phyloP scores from a whole-genome alignment of 305 asterid genomes.

The Fraxinus floribunda region DNA sequence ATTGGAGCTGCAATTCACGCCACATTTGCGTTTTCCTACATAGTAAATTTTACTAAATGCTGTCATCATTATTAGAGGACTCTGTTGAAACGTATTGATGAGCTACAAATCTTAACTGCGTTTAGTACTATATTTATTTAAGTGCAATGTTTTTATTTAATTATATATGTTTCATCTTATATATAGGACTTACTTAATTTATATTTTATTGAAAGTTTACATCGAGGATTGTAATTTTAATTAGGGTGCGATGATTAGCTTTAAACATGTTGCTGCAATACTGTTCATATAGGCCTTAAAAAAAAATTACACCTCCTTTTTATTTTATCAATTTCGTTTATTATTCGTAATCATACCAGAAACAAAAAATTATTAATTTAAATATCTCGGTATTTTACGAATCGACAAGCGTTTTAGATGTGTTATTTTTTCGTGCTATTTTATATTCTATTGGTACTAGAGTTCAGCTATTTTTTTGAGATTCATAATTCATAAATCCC shows the following conservation, averaged over 20 bases:
- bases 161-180: neutral
- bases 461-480: no score
- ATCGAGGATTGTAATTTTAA: neutral
- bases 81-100: neutral
- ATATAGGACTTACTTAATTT: neutral
- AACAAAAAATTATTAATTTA: no score
- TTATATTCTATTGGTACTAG: no score
- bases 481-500: no score
- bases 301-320: no score
- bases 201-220: neutral
- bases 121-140: neutral
- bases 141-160: neutral
- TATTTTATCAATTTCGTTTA: no score
- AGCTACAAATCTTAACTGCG: neutral
- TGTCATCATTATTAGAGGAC: neutral
- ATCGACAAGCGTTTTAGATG: no score
- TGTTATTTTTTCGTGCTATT: no score
- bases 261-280: neutral
- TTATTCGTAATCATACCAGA: no score
- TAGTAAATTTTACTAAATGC: slow-evolving; percentile 8
- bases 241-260: neutral
- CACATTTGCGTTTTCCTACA: slow-evolving; percentile 46
- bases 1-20: slow-evolving; percentile 58
- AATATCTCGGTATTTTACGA: no score
- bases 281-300: neutral